Evolutionary conservation across 2,329 filamentous ascomycete species (phyloP).

Genomic region (Colletotrichum simmondsii): DNA sequence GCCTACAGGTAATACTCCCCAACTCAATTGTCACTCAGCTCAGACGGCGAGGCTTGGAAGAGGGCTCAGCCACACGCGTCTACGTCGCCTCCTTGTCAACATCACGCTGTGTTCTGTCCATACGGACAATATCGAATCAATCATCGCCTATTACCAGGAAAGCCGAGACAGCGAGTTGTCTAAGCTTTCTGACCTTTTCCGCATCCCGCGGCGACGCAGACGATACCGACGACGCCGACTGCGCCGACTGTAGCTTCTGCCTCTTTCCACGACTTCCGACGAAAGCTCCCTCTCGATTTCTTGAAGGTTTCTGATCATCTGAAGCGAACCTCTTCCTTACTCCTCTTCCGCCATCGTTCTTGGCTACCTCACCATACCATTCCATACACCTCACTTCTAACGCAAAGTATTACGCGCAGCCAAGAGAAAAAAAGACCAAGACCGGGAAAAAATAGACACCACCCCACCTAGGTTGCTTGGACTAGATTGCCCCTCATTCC

Average conservation of each 20-base stretch:
- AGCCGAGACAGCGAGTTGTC: neutral
- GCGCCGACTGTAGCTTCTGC: conserved; percentile 2
- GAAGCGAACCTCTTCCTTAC: conserved; percentile 9
- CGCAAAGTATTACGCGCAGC: neutral
- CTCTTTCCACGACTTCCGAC: conserved; percentile 8
- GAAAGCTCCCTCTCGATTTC: neutral
- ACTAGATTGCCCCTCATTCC: conserved; percentile 6
- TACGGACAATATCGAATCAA: neutral
- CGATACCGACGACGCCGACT: neutral
- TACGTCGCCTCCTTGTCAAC: conserved; percentile 11
- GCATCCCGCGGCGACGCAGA: neutral
- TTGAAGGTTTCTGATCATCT: neutral
- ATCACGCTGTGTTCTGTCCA: neutral
- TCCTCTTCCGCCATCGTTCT: neutral
- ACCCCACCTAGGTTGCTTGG: conserved; percentile 11
- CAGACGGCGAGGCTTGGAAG: conserved; percentile 28
- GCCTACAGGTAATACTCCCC: neutral
- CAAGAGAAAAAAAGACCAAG: neutral
- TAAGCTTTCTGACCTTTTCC: neutral
- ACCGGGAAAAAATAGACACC: neutral
- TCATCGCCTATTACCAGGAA: neutral
- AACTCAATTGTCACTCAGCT: conserved; percentile 8
- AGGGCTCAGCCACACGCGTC: conserved; percentile 31
- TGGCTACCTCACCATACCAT: neutral
- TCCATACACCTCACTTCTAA: neutral